A percentile compares a stretch with the other conserved stretches of the same genome.
Evolutionary conservation across 768 basidiomycete genomes (phyloP).

Genomic region (Imleria badia): DNA sequence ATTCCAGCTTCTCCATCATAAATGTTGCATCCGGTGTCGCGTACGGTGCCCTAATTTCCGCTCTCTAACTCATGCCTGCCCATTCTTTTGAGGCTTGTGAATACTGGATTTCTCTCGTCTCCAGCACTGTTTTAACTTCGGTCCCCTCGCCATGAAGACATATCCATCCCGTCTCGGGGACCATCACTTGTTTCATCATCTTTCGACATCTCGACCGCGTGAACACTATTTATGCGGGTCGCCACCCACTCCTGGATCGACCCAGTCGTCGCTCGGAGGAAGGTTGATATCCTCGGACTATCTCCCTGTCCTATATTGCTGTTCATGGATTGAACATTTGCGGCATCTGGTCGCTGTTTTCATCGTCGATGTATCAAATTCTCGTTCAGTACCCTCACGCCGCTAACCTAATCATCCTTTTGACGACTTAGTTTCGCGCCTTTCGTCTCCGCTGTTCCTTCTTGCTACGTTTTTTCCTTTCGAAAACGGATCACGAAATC

Average conservation of each 20-base stretch:
- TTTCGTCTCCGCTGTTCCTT: slow-evolving; percentile 36
- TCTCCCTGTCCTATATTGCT: slow-evolving; percentile 27
- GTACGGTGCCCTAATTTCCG: slow-evolving; percentile 38
- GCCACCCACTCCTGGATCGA: slow-evolving; percentile 15
- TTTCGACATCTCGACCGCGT: slow-evolving; percentile 31
- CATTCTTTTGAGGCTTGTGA: slow-evolving; percentile 35
- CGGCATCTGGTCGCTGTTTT: slow-evolving; percentile 26
- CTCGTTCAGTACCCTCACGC: slow-evolving; percentile 31
- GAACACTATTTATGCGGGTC: slow-evolving; percentile 32
- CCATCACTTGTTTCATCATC: slow-evolving; percentile 32
- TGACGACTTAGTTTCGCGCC: slow-evolving; percentile 38
- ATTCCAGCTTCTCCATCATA: slow-evolving; percentile 26
- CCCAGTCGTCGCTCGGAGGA: slow-evolving; percentile 27
- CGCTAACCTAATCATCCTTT: slow-evolving; percentile 36
- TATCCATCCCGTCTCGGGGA: slow-evolving; percentile 65
- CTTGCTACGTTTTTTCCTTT: slow-evolving; percentile 38
- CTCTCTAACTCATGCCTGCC: slow-evolving; percentile 39
- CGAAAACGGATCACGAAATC: slow-evolving; percentile 32
- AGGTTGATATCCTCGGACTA: slow-evolving; percentile 34
- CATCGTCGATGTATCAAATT: slow-evolving; percentile 34
- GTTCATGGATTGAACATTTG: slow-evolving; percentile 40
- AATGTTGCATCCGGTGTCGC: slow-evolving; percentile 31
- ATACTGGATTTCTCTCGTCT: slow-evolving; percentile 34
- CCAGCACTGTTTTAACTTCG: slow-evolving; percentile 22
- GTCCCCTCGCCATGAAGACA: slow-evolving; percentile 45